Evolutionary conservation across 2,329 filamentous ascomycete species (phyloP), one percentile per base, ranked within the genome.

Genomic region (Pseudocercospora musae): DNA sequence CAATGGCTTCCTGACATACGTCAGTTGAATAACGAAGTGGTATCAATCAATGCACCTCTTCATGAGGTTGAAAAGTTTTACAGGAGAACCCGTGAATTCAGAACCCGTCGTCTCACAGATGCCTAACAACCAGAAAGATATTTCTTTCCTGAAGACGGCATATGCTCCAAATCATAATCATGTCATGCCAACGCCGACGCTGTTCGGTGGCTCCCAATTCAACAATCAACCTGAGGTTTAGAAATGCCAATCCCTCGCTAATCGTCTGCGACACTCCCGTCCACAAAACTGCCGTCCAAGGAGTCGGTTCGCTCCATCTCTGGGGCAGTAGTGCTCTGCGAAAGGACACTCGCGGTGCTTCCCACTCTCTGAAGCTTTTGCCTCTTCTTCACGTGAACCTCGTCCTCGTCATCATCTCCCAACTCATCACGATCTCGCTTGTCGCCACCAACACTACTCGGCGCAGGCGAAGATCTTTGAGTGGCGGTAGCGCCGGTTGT

Each of bases 251-350:
- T 18, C 1, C 37, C 37, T 40, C 37, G 37, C 52, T 57, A 73
- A 25, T 74, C 70, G 25, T 73, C 72, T 42, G 59, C 71, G 44
- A 71, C 65, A 53, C 70, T 73, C 0, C 66, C 73, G 33, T 73
- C 74, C 27, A 75, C 68, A 64, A 76, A 75, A 52, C 73, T 75
- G n/a, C 72, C 74, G 60, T 76, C 74, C 25, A 70, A 57, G 58
- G 73, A 75, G 33, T 75, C 74, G 21, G 68, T 67, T 57, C 74
- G 62, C 58, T 74, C 72, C 64, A 73, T 66, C 31, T 70, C 72
- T 31, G 66, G 63, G 21, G 64, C 65, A 21, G 68, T 60, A 7
- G 69, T 69, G 40, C 61, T 69, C 52, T 69, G 65, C 13, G 66
- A 70, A 11, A 66, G 62, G 9, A 75, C 63, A 62, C 74, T 76